Percentiles rank a stretch among this genome's conserved stretches.
Evolutionary conservation across 2,329 filamentous ascomycete species (phyloP).

Genomic region (Fusarium ambrosium): DNA sequence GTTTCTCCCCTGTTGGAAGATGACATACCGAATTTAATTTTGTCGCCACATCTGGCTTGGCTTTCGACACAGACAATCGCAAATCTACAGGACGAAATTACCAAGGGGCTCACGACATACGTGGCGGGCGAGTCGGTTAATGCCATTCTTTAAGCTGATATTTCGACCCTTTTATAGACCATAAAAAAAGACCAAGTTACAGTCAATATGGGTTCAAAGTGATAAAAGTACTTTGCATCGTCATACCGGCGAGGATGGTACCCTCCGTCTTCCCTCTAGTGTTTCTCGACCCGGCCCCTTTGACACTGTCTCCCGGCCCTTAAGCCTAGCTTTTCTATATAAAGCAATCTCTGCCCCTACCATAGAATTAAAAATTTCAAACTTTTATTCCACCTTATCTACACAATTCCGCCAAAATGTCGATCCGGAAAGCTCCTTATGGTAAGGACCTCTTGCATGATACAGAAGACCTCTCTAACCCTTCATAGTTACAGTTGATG

Average conservation of each 20-base stretch:
- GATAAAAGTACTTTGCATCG: too few relatives aligned
- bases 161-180: neutral
- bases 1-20: neutral
- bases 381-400: neutral
- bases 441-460: neutral
- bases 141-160: neutral
- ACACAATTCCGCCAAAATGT: neutral
- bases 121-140: neutral
- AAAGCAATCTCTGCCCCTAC: neutral
- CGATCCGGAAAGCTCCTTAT: neutral
- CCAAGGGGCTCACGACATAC: neutral
- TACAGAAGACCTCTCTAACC: neutral
- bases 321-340: neutral
- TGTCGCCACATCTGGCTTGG: neutral
- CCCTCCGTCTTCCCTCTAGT: neutral
- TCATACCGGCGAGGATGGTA: neutral
- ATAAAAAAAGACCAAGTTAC: too few relatives aligned
- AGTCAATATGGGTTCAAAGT: too few relatives aligned
- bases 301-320: neutral
- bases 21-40: neutral
- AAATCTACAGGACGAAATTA: neutral
- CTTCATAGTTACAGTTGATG: neutral
- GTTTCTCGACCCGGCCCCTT: neutral
- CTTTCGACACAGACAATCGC: neutral
- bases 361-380: rapidly evolving